Conservation (phyloP, 495 filamentous ascomycete species). For the Penicillium silybi region DNA sequence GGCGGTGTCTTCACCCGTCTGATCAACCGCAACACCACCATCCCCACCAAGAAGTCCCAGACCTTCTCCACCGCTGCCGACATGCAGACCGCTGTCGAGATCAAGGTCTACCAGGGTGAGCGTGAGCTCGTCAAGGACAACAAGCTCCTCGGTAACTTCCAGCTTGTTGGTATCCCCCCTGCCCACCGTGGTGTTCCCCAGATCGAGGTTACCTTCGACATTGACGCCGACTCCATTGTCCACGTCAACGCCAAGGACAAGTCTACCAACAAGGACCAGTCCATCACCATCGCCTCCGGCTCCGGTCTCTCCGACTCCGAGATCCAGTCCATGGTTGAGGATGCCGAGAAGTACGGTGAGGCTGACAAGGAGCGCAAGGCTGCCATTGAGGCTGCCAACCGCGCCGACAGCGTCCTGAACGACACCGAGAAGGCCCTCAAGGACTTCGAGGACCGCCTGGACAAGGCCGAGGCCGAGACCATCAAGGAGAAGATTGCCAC, state of each 20-base stretch:
- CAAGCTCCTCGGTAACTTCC: slow-evolving; percentile 99
- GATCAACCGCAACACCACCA: slow-evolving; percentile 99
- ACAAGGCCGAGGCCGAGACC: slow-evolving; percentile 90
- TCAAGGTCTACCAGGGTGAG: slow-evolving; percentile 99
- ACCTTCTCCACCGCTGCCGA: slow-evolving; percentile 97
- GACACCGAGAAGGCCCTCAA: slow-evolving; percentile 98
- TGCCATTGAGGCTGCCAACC: slow-evolving; percentile 93
- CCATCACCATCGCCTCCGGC: slow-evolving; percentile 97
- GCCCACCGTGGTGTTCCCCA: slow-evolving; percentile 97
- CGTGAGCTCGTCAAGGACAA: slow-evolving; percentile 99
- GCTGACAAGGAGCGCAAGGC: slow-evolving; percentile 94
- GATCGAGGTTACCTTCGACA: slow-evolving; percentile 98
- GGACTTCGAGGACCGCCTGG: slow-evolving; percentile 91
- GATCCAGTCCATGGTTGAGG: slow-evolving; percentile 95
- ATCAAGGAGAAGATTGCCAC: slow-evolving; percentile 90
- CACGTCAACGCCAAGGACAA: slow-evolving; percentile 99
- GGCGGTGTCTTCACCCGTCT: slow-evolving; percentile 98
- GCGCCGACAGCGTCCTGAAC: slow-evolving; percentile 91
- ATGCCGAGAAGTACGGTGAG: slow-evolving; percentile 95
- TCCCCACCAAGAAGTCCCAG: slow-evolving; percentile 99
- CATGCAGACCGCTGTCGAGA: slow-evolving; percentile 99
- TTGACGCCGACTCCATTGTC: slow-evolving; percentile 97
- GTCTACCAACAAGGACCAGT: slow-evolving; percentile 99
- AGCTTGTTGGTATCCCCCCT: slow-evolving; percentile 95
- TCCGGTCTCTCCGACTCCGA: slow-evolving; percentile 94